These are phyloP conservation scores for Sporisorium reilianum DNA, from an alignment of 1,284 basidiomycete species.

Conservation along the genomic window DNA sequence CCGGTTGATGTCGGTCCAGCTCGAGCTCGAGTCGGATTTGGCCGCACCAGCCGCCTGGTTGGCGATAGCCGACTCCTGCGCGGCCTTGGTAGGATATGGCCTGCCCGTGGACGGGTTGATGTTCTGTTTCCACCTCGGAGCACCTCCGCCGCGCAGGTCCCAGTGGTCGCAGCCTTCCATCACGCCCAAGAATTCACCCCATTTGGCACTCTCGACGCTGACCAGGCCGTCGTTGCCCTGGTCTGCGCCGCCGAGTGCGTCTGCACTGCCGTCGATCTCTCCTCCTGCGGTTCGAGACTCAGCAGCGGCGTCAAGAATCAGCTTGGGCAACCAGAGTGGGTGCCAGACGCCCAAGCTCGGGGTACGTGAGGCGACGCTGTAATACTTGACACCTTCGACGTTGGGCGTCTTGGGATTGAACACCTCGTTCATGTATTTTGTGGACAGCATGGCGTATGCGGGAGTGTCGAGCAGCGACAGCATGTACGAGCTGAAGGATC, in stretches of 20 bases:
- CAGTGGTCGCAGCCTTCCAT: conserved; percentile 95
- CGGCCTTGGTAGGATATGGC: conserved; percentile 38
- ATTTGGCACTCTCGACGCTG: conserved; percentile 74
- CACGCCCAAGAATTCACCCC: conserved; percentile 77
- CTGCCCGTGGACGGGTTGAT: conserved; percentile 63
- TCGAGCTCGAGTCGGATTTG: conserved; percentile 13
- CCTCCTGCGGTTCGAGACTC: conserved; percentile 64
- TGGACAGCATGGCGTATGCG: conserved; percentile 94
- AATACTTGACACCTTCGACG: conserved; percentile 85
- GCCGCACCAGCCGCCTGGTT: conserved; percentile 14
- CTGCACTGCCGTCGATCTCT: conserved; percentile 65
- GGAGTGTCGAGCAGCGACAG: conserved; percentile 95
- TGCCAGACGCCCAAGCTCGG: conserved; percentile 84
- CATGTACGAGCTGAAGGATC: conserved; percentile 85
- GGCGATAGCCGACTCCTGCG: conserved; percentile 16
- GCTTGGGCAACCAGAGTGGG: conserved; percentile 95
- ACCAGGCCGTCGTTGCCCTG: conserved; percentile 97
- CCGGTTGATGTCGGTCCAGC: conserved; percentile 62
- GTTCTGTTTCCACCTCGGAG: conserved; percentile 64
- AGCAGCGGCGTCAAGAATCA: conserved; percentile 82
- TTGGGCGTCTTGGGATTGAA: conserved; percentile 95
- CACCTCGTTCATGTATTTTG: conserved; percentile 81
- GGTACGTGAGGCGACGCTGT: conserved; percentile 85
- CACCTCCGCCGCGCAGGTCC: conserved; percentile 87
- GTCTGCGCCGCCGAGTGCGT: conserved; percentile 71